A percentile compares a stretch with the other conserved stretches of the same genome.
These are phyloP conservation scores for Candida chauliodis DNA, from an alignment of 805 yeast species.

Conservation along the genomic window DNA sequence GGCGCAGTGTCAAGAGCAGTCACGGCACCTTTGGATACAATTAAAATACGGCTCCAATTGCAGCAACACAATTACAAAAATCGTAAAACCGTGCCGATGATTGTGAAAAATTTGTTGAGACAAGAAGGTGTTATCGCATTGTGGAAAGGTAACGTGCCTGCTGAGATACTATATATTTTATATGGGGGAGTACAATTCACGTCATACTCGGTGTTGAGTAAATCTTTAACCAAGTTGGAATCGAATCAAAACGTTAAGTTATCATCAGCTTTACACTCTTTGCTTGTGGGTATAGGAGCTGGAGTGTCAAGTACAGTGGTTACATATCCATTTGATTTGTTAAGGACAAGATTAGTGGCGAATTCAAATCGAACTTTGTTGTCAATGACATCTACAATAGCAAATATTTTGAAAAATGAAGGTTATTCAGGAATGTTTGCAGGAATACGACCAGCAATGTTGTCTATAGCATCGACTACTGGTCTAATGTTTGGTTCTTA, in stretches of 20 bases:
- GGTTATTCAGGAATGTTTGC: conserved; percentile 47
- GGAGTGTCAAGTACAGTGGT: conserved; percentile 69
- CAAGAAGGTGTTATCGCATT: conserved; percentile 72
- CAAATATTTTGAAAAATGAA: conserved; percentile 23
- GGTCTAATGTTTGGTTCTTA: conserved; percentile 75
- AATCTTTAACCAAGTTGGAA: conserved; percentile 30
- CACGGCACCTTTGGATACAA: conserved; percentile 75
- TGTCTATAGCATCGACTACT: conserved; percentile 65
- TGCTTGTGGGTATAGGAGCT: conserved; percentile 68
- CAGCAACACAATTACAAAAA: conserved; percentile 27
- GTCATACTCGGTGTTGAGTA: conserved; percentile 56
- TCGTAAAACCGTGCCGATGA: conserved; percentile 27
- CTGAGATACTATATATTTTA: conserved; percentile 75
- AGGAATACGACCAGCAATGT: conserved; percentile 49
- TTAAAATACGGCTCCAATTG: conserved; percentile 73
- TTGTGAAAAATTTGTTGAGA: conserved; percentile 41
- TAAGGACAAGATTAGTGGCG: conserved; percentile 83
- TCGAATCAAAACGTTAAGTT: conserved; percentile 18
- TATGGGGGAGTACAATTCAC: conserved; percentile 88
- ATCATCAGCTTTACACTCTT: conserved; percentile 39
- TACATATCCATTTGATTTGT: conserved; percentile 89
- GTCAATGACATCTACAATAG: conserved; percentile 30
- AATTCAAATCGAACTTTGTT: conserved; percentile 37
- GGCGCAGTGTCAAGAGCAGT: conserved; percentile 59
- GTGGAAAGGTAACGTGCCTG: conserved; percentile 98